Percentiles rank a stretch among this genome's conserved stretches.
Conservation (phyloP, 2,329 filamentous ascomycete genomes). For the Pseudopyrenochaeta lycopersici region DNA sequence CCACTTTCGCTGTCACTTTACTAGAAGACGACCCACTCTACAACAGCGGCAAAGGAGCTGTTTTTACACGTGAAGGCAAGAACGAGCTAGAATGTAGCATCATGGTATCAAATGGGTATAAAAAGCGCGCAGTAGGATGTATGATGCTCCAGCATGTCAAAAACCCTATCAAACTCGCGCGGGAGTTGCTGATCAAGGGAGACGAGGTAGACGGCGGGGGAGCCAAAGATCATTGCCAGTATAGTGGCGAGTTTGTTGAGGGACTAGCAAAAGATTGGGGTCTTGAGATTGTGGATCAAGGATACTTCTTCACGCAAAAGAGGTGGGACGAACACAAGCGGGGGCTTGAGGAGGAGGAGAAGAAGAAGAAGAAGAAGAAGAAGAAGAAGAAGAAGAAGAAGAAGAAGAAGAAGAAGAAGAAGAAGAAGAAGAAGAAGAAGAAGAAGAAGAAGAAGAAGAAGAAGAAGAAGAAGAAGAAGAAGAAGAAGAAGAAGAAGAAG, state of each 20-base stretch:
- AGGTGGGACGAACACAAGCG: constrained; percentile 80
- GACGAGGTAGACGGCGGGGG: constrained; percentile 67
- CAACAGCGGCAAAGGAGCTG: constrained; percentile 84
- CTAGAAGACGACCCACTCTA: constrained; percentile 85
- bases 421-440: constrained; percentile 56
- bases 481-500: constrained; percentile 56
- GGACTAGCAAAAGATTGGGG: constrained; percentile 73
- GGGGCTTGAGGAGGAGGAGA: constrained; percentile 60
- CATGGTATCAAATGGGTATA: constrained; percentile 78
- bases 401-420: constrained; percentile 59
- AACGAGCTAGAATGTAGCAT: constrained; percentile 88
- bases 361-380: constrained; percentile 56
- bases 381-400: constrained; percentile 55
- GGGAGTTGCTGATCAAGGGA: constrained; percentile 73
- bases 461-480: constrained; percentile 56
- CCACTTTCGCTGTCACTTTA: constrained; percentile 76
- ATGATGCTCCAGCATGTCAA: constrained; percentile 77
- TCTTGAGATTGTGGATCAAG: constrained; percentile 71
- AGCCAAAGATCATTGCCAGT: constrained; percentile 74
- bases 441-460: constrained; percentile 56
- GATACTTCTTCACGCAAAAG: constrained; percentile 81
- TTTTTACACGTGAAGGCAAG: constrained; percentile 83
- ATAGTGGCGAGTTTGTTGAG: constrained; percentile 75
- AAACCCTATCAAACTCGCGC: constrained; percentile 80
- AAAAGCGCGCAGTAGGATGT: constrained; percentile 81